Base-by-base conservation (phyloP, 345 rosid species). In the Hirschfeldia incana region DNA sequence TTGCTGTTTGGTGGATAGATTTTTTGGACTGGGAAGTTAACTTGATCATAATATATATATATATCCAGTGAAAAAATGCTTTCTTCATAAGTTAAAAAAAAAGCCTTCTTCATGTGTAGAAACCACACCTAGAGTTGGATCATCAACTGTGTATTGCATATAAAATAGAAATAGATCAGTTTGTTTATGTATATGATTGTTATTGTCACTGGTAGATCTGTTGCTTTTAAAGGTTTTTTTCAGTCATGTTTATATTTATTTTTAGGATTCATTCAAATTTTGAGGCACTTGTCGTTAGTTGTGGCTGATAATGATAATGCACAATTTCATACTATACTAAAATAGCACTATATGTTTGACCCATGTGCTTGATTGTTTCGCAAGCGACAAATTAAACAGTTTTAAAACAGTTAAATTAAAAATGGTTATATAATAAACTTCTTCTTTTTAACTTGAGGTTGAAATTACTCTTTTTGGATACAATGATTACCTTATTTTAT, bases 401-500 rank as follows among this genome's bases (percentile, higher is more conserved):
- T 68, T 16, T 2, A 2, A 29, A 34, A 49, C 46, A 70, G 49
- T 75, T 64, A 61, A 4, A 6, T 28, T 33, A 65, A 62, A 36
- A 64, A 21, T 10, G 15, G 39, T 29, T 44, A 74, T 51, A 51
- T 67, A 62, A 81, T 69, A 55, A 64, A 69, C 59, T 53, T 44
- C 75, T 74, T 58, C 74, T 77, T 67, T 71, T 72, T 51, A 59
- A 78, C 79, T 86, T 79, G 66, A 21, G 83, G 89, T 82, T 87
- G 85, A 87, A 91, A 72, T 76, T 57, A 77, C 77, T 86, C 94
- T 91, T 89, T 91, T 89, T 73, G 87, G 42, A 70, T 72, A 77
- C 86, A 88, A 87, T 89, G 80, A 91, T 89, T 85, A 84, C 84
- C 32, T 30, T 81, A 71, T 70, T 80, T 70, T 70, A 75, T 70